Conservation (phyloP, 805 yeast genomes). For the Spathaspora hagerdaliae region DNA sequence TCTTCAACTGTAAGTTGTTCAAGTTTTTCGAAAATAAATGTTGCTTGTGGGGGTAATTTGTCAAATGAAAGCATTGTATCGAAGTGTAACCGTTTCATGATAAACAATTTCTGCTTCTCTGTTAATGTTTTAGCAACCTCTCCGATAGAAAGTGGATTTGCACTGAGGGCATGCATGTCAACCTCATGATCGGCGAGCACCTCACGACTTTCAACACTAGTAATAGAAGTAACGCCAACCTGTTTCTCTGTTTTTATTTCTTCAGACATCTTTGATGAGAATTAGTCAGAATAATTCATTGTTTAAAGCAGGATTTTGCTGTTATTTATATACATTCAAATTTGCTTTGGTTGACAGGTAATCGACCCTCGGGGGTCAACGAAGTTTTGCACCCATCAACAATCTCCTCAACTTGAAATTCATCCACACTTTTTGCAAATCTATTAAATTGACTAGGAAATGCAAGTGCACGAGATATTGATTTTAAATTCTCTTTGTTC, state of each 20-base stretch:
- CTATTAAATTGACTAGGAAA: too few species aligned
- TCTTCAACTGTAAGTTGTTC: slow-evolving; percentile 16
- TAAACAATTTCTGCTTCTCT: slow-evolving; percentile 22
- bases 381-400: too few species aligned
- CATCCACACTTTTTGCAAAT: too few species aligned
- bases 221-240: not conserved
- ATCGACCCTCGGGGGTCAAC: too few species aligned
- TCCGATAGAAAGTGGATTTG: too few species aligned
- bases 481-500: too few species aligned
- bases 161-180: not conserved
- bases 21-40: slow-evolving; percentile 28
- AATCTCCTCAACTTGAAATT: too few species aligned
- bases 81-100: slow-evolving; percentile 23
- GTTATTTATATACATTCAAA: too few species aligned
- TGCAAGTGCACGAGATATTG: too few species aligned
- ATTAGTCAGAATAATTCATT: too few species aligned
- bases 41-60: slow-evolving; percentile 27
- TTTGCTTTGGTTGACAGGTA: too few species aligned
- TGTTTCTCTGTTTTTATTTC: not conserved
- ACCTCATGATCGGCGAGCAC: slow-evolving; percentile 9
- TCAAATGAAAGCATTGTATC: slow-evolving; percentile 23
- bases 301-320: too few species aligned
- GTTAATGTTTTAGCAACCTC: slow-evolving; percentile 11
- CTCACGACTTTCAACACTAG: slow-evolving; percentile 3
- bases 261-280: not conserved